phyloP scores from a whole-genome alignment of 1,284 basidiomycete species.

The Naganishia albida region DNA sequence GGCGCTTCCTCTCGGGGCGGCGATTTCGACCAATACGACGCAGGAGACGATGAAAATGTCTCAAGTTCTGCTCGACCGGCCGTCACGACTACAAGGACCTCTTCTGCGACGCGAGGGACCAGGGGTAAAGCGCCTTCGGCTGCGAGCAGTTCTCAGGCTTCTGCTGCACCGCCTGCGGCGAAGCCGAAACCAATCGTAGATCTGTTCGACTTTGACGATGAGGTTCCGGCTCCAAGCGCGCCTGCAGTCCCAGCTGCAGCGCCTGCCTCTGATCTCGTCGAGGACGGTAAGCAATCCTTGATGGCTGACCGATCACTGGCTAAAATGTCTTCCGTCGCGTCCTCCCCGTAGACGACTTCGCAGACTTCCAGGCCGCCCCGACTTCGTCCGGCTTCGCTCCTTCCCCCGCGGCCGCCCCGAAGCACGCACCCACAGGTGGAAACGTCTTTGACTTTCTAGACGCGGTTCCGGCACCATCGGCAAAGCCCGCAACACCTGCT shows the following conservation, averaged over 20 bases:
- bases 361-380: conserved; percentile 82
- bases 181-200: conserved; percentile 60
- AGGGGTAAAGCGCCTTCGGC: conserved; percentile 14
- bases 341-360: conserved; percentile 78
- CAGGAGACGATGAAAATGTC: conserved; percentile 84
- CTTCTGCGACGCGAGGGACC: conserved; percentile 42
- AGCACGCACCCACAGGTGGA: conserved; percentile 35
- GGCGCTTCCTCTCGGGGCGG: conserved; percentile 35
- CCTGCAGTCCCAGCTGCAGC: conserved; percentile 55
- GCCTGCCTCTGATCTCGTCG: conserved; percentile 36
- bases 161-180: conserved; percentile 51
- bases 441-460: conserved; percentile 59
- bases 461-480: conserved; percentile 38
- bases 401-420: conserved; percentile 36
- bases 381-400: conserved; percentile 42
- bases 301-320: not conserved
- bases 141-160: conserved; percentile 50
- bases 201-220: conserved; percentile 78
- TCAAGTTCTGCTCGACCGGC: conserved; percentile 14
- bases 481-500: conserved; percentile 36
- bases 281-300: conserved; percentile 38
- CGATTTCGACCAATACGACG: conserved; percentile 91
- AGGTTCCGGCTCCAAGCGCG: conserved; percentile 50
- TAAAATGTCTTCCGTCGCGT: conserved; percentile 55
- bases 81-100: not conserved